Base-by-base conservation (phyloP, 192 early-diverging fungal genomes). In the Allomyces arbusculus region DNA sequence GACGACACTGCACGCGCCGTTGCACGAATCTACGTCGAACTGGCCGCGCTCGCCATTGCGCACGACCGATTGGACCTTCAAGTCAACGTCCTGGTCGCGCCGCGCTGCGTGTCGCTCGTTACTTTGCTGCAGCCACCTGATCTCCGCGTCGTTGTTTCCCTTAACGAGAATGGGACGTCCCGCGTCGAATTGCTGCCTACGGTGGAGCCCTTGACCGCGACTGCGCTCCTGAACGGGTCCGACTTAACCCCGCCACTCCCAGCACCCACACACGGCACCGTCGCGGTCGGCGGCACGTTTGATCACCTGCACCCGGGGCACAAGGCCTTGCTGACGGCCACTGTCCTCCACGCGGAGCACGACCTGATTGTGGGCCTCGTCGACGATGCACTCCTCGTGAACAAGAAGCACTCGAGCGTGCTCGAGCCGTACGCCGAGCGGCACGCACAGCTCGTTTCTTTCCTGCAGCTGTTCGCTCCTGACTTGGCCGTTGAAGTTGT, bases 221-320 rank as follows among this genome's bases (percentile, higher is more conserved):
- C 33, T 8, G 33, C 33, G 33, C 33, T 40, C 7, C 33, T 40
- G 33, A 40, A 0, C 33, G 33, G 33, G 0, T 8, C 7, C 33
- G 33, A 40, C 33, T 40, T 7, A 0, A 7, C 7, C 7, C 33
- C 33, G 33, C 33, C 7, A 7, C 50, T 14, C 3, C 20, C 50
- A 20, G 3, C 1, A 4, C 16, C 50, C 0, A 20, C 50, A 3
- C 16, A 14, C 50, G 68, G 72, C 23, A 66, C 78, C 70, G 87
- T 87, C 1, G 86, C 78, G 12, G 69, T 95, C 9, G 95, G 95
- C 24, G 95, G 95, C 19, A 96, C 95, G 22, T 99, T 99, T 79
- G 95, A 99, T 74, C 93, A 95, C 70, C 74, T 99, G 63, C 95
- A 99, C 67, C 74, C 82, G 1, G 95, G 93, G 11, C 95, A 99